Evolutionary conservation across 331 rosid genomes (phyloP), one percentile per base, ranked within the genome.

Genomic region (Cydonia oblonga): DNA sequence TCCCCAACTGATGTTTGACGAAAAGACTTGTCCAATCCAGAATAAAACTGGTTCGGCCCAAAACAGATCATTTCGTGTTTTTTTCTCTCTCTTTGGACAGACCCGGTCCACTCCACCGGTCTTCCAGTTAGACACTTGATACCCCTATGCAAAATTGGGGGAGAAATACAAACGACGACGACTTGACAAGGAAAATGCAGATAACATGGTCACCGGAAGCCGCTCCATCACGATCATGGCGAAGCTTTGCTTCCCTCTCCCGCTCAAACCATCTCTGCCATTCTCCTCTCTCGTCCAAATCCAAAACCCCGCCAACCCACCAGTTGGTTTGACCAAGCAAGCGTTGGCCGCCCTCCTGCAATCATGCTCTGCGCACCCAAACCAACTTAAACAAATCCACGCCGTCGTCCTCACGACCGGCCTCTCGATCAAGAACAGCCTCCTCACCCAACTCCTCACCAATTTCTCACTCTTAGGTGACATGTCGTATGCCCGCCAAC

Each of bases 371-470:
- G 69, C 77, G 3, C 24, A n/a, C 54, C 61, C 79, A 23, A 33
- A 44, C 64, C 77, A 74, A 26, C 82, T 81, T 19, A 77, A 70
- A 59, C 85, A 81, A 74, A 70, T 77, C 46, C 85, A 81, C 54
- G 71, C 63, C 10, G 63, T 81, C 53, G 72, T 81, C 52, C 77
- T 81, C 62, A 77, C 77, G n/a, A 57, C 85, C 3, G 85, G 85
- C 20, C 56, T 81, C 24, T 81, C 80, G 9, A 23, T 74, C 82
- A 81, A 77, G 82, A 81, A 81, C 82, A 77, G 82, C 77, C 80
- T 81, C 4, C 42, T 77, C 15, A 81, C 85, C 16, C 66, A 18
- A 25, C 79, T 81, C 26, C 73, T 81, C 57, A 33, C 63, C 3
- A 35, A n/a, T 23, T 9, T 81, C 29, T 40, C 73, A 18, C 19